A percentile compares a stretch with the other conserved stretches of the same genome.
Conservation (phyloP, 148 eudicot genomes). For the Pouteria glomerata region DNA sequence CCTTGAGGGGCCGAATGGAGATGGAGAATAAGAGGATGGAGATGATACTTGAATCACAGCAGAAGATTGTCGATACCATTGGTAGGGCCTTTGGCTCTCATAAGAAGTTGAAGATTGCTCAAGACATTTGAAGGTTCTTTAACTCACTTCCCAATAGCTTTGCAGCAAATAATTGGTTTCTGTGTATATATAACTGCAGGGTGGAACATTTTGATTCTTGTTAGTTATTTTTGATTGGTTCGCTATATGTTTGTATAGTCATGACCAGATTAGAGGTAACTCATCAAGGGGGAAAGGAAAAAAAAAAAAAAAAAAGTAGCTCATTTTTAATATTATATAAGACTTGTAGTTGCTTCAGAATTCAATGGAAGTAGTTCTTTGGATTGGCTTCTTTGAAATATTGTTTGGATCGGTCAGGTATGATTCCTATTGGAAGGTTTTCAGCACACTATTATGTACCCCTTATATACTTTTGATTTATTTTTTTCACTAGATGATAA, state of each 20-base stretch:
- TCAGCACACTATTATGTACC: background rate
- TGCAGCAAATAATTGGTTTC: background rate
- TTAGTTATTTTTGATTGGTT: slow-evolving; percentile 30
- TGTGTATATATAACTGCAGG: slow-evolving; percentile 21
- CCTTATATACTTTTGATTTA: background rate
- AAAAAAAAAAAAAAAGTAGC: too few species aligned
- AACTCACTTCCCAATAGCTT: slow-evolving; percentile 19
- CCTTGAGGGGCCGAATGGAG: slow-evolving; percentile 49
- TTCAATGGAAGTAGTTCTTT: background rate
- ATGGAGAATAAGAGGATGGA: slow-evolving; percentile 78
- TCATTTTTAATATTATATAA: background rate
- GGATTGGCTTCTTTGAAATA: background rate
- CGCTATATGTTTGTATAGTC: slow-evolving; percentile 6
- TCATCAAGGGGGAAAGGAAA: too few species aligned
- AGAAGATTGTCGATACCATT: slow-evolving; percentile 55
- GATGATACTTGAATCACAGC: slow-evolving; percentile 57
- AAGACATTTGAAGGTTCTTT: slow-evolving; percentile 34
- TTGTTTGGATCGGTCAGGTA: background rate
- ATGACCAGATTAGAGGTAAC: background rate
- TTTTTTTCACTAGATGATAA: background rate
- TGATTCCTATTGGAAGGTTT: background rate
- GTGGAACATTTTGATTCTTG: slow-evolving; percentile 7
- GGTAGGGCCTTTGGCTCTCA: slow-evolving; percentile 38
- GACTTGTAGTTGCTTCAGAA: background rate
- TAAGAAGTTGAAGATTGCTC: slow-evolving; percentile 37